Base-by-base conservation (phyloP, 805 yeast genomes). In the Candida easanensis region DNA sequence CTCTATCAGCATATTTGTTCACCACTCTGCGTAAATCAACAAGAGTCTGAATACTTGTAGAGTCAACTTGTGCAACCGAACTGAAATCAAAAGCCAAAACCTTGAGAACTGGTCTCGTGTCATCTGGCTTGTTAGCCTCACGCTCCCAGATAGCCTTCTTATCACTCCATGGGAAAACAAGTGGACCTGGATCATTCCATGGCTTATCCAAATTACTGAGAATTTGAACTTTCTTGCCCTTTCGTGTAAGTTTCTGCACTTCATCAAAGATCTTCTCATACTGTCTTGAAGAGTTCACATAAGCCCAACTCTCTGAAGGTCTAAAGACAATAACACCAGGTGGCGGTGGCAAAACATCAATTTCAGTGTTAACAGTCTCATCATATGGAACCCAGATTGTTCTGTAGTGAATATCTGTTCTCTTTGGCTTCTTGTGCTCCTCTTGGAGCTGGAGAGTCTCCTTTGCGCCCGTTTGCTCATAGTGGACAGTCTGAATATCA, bases 181-280 rank as follows among this genome's bases (percentile, higher is more conserved):
- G 66, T 26, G 79, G 86, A 50, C 95, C 95, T 15, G 89, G 89
- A 57, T 89, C 91, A 60, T 89, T 89, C 96, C 97, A 90, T 16
- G 96, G 90, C 50, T 89, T 76, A 44, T 83, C 82, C 45, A 69
- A 52, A 53, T 69, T 58, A 44, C 54, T 62, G 38, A 59, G 49
- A n/a, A 52, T 56, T 6, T 49, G 52, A 8, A 61, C 50, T n/a
- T 68, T 51, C 40, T 73, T 70, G 22, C 89, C 89, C 40, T 84
- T 76, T 53, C 74, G 74, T 2, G 95, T 86, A 9, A 58, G 43
- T 33, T 66, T 62, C 60, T 79, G 80, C 30, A 85, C 81, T 52
- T 82, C 81, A 47, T 84, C 90, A 36, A 80, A 68, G 15, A 90
- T 73, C 20, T 64, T 60, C 54, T 89, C 96, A 34, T 77, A 71